Percentiles rank a stretch among this genome's conserved stretches.
Evolutionary conservation across 2,329 filamentous ascomycete species (phyloP).

Genomic region (Calonectria honghensis): DNA sequence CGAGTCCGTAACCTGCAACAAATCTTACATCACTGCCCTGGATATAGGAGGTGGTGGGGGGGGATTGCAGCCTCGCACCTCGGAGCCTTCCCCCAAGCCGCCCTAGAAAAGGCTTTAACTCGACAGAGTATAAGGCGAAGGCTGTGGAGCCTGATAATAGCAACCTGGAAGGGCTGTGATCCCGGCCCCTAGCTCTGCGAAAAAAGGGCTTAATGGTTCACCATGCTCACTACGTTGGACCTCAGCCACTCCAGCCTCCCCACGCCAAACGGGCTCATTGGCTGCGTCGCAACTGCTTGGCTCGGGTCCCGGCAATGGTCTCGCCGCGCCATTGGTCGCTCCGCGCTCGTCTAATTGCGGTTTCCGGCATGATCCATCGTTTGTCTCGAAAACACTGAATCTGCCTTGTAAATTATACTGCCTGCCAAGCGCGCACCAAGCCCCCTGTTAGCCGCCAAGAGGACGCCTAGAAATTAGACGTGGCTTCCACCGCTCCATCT

Average conservation of each 20-base stretch:
- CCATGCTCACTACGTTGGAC: neutral
- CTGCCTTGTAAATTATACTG: constrained; percentile 30
- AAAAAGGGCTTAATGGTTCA: constrained; percentile 5
- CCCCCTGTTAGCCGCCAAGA: constrained; percentile 3
- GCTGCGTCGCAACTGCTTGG: constrained; percentile 26
- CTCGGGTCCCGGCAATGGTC: constrained; percentile 34
- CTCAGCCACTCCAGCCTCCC: constrained; percentile 31
- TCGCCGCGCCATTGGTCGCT: constrained; percentile 2
- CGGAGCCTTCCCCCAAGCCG: neutral
- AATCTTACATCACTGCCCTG: neutral
- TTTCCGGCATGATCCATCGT: neutral
- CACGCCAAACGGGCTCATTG: constrained; percentile 2
- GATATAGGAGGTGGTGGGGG: neutral
- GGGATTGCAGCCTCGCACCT: neutral
- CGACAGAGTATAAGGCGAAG: constrained; percentile 8
- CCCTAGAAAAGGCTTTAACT: neutral
- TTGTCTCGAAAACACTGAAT: constrained; percentile 4
- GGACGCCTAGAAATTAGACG: constrained; percentile 20
- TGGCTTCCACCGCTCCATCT: constrained; percentile 6
- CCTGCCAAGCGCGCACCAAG: constrained; percentile 9
- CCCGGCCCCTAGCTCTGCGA: neutral
- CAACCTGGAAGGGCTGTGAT: constrained; percentile 16
- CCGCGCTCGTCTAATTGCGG: constrained; percentile 11
- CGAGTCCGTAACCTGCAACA: neutral
- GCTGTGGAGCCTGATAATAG: constrained; percentile 27